Base-by-base conservation (phyloP, 2,329 filamentous ascomycete species). In the Pseudocercospora fijiensis region DNA sequence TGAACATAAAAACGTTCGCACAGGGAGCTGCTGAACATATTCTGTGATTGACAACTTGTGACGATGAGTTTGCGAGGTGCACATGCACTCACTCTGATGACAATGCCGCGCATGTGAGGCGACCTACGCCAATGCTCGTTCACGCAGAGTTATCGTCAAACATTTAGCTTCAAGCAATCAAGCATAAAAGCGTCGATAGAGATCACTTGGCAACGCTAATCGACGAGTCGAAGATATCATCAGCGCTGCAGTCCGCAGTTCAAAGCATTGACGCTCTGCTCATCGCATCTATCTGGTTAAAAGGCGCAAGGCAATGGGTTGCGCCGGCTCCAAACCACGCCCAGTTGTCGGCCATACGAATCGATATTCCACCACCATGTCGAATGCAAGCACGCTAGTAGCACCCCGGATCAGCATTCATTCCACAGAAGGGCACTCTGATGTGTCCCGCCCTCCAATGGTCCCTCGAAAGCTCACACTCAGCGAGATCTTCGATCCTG, bases 401-500 rank as follows among this genome's bases (percentile, higher is more conserved):
- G n/a, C 28, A 18, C 53, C 53, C 6, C 16, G 53, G 13, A 7
- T 49, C 45, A 28, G 55, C 26, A 62, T 58, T 37, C 53, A 68
- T 55, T 56, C 55, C n/a, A 41, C 62, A 26, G 61, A 70, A 4
- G 68, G 67, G 8, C 65, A 70, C 57, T 58, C 65, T 8, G 57
- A 70, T 33, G 67, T 74, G 28, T 68, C 67, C 9, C 68, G 65
- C 18, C 72, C 72, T 7, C 66, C 66, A 7, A 65, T 73, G 51
- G 67, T 64, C 51, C 61, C 64, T 22, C 62, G 63, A 11, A 66
- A 69, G 24, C 65, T 66, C 57, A 67, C 67, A 18, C 63, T 71
- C 52, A 71, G 70, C 57, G 72, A 73, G 45, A 67, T 75, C 10
- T 67, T 74, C 62, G 73, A 75, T 47, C 71, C 74, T 1, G 60